These are phyloP conservation scores for Penicillium sp. DNA, from an alignment of 2,329 filamentous ascomycete species.

Conservation along the genomic window DNA sequence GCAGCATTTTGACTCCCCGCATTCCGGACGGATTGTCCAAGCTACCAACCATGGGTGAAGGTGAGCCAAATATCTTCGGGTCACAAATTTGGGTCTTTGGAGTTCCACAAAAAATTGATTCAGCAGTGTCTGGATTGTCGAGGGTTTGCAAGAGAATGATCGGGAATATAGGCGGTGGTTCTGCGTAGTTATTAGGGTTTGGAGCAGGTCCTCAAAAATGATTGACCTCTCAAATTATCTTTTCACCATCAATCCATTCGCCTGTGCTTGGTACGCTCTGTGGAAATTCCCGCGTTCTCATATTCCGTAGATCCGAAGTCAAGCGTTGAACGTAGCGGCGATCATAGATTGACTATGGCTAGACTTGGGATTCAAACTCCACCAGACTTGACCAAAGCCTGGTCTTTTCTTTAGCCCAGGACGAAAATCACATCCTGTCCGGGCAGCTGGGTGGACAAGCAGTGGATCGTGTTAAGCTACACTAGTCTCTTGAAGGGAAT, in stretches of 20 bases:
- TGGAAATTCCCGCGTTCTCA: too few relatives aligned
- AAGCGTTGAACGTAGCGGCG: background rate
- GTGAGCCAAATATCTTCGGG: background rate
- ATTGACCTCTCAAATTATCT: background rate
- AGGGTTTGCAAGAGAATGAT: background rate
- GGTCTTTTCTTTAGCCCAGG: background rate
- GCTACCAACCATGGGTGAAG: background rate
- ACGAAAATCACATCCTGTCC: background rate
- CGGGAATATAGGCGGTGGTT: too few relatives aligned
- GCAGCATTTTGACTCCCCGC: background rate
- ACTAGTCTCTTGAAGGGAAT: background rate
- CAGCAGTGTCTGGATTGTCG: background rate
- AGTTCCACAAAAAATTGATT: background rate
- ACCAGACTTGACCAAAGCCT: background rate
- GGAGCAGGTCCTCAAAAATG: background rate
- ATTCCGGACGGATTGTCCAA: background rate
- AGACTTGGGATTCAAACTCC: background rate
- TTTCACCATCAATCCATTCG: background rate
- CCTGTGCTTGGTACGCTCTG: too few relatives aligned
- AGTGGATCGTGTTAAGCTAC: background rate
- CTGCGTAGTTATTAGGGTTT: too few relatives aligned
- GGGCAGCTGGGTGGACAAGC: background rate
- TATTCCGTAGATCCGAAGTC: background rate
- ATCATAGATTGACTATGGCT: background rate
- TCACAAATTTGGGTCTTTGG: background rate